Base-by-base conservation (phyloP, 495 filamentous ascomycete species). In the Aspergillus campestris region DNA sequence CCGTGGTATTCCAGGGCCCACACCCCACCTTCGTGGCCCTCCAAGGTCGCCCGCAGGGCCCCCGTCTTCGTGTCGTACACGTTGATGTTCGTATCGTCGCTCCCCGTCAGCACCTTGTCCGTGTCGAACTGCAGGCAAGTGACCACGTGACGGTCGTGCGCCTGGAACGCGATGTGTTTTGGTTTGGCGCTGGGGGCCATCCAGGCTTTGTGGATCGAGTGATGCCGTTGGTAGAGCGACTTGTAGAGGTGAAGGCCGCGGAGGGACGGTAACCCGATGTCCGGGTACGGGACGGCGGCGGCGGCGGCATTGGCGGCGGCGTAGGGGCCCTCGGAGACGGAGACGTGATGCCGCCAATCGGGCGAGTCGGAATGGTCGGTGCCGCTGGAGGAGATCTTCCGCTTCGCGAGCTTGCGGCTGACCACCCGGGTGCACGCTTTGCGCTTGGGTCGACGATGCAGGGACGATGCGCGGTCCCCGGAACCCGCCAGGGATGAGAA, bases 51-150 rank as follows among this genome's bases (percentile, higher is more conserved):
- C 47, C 87, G 80, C 40, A 94, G 65, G 44, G 84, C 84, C 45
- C 92, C 92, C 6, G 89, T 97, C 63, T 90, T 91, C 9, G 92
- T 99, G 57, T 97, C 90, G 60, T 97, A 99, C 34, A 99, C 91
- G 58, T 97, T 89, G 60, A 99, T 99, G 48, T 95, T 84, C 8
- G 89, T 94, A 60, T 99, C 92, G 64, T 99, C 92, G 53, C 90
- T 96, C 28, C 92, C 92, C 8, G 94, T 99, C 47, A 99, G 71
- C 45, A 99, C 95, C 65, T 97, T 97, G 67, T 97, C 92, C 28
- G 86, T 84, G 54, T 99, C 92, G 53, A 99, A 97, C 55, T 97
- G 90, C 42, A 99, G 74, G 54, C 92, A 99, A 7, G 92, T 99
- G 13, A 99, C 94, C 38, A 99, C 92, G 66, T 97, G 90, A 5